Evolutionary conservation across 768 basidiomycete species (phyloP).

Genomic region (Lentinus tigrinus): DNA sequence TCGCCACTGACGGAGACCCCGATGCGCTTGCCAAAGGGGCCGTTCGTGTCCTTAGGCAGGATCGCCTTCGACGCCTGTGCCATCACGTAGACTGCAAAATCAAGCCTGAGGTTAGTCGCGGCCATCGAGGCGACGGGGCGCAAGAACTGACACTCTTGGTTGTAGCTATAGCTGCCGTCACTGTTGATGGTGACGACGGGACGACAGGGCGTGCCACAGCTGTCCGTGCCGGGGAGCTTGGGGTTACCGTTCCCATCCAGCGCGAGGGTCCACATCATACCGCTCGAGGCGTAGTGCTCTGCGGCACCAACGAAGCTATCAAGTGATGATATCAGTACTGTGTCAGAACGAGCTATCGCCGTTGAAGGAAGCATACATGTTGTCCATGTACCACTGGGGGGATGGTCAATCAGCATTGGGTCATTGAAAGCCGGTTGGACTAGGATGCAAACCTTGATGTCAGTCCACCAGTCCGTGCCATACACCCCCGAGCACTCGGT

Average conservation of each 20-base stretch:
- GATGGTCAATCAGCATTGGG: not conserved
- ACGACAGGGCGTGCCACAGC: constrained; percentile 67
- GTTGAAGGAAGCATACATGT: constrained; percentile 43
- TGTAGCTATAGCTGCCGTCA: constrained; percentile 59
- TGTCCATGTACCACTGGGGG: constrained; percentile 66
- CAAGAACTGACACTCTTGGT: constrained; percentile 64
- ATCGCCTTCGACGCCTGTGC: constrained; percentile 75
- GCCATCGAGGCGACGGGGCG: not conserved
- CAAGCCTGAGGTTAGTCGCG: not conserved
- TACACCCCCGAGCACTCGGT: constrained; percentile 66
- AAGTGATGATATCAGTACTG: constrained; percentile 15
- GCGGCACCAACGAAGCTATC: constrained; percentile 41
- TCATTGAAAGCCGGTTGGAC: too few species aligned
- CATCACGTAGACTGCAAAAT: constrained; percentile 57
- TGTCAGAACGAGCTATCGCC: not conserved
- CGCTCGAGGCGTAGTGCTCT: constrained; percentile 42
- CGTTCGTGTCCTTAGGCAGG: constrained; percentile 63
- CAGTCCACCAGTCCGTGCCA: constrained; percentile 77
- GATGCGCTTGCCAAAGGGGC: constrained; percentile 69
- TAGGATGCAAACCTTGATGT: constrained; percentile 58
- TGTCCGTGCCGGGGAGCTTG: constrained; percentile 59
- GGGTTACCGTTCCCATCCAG: constrained; percentile 64
- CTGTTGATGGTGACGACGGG: constrained; percentile 66
- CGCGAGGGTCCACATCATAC: constrained; percentile 76
- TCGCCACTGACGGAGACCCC: constrained; percentile 59